Conservation (phyloP, 1,139 yeast genomes). For the Kurtzmaniella quercitrusa region DNA sequence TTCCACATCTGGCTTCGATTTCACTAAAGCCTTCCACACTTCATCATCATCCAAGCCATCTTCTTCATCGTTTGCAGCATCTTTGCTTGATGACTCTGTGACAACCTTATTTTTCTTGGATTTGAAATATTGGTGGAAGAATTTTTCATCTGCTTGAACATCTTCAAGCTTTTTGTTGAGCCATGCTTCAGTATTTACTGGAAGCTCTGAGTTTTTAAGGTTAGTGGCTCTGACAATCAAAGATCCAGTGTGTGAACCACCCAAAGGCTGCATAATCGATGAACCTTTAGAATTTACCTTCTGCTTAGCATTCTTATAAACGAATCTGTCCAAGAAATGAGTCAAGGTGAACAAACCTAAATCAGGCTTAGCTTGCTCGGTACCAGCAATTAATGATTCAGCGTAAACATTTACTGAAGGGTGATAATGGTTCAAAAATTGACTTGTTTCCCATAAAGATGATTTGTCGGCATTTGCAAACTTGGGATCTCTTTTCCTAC, state of each 20-base stretch:
- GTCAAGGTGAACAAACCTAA: slow-evolving; percentile 80
- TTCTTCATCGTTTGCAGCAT: slow-evolving; percentile 32
- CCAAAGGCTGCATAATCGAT: slow-evolving; percentile 96
- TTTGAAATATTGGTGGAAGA: slow-evolving; percentile 84
- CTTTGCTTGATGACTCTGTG: slow-evolving; percentile 22
- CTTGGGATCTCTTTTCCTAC: slow-evolving; percentile 86
- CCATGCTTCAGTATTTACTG: slow-evolving; percentile 87
- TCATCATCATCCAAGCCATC: slow-evolving; percentile 70
- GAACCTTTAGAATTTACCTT: slow-evolving; percentile 70
- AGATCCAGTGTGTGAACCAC: slow-evolving; percentile 81
- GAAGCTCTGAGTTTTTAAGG: slow-evolving; percentile 40
- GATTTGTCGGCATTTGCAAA: slow-evolving; percentile 78
- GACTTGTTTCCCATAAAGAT: slow-evolving; percentile 81
- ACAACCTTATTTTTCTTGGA: slow-evolving; percentile 50
- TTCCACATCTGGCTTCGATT: slow-evolving; percentile 79
- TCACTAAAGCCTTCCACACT: slow-evolving; percentile 85
- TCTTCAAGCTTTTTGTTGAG: slow-evolving; percentile 56
- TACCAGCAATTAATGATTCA: slow-evolving; percentile 48
- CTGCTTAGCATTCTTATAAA: slow-evolving; percentile 86
- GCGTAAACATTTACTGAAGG: slow-evolving; percentile 90
- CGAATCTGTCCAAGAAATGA: slow-evolving; percentile 93
- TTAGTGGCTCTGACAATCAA: slow-evolving; percentile 69
- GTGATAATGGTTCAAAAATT: slow-evolving; percentile 77
- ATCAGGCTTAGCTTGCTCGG: slow-evolving; percentile 63
- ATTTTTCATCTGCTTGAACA: slow-evolving; percentile 82